A percentile compares a stretch with the other conserved stretches of the same genome.
Evolutionary conservation across 257 asterid genomes (phyloP).

Genomic region (Scutellaria baicalensis): DNA sequence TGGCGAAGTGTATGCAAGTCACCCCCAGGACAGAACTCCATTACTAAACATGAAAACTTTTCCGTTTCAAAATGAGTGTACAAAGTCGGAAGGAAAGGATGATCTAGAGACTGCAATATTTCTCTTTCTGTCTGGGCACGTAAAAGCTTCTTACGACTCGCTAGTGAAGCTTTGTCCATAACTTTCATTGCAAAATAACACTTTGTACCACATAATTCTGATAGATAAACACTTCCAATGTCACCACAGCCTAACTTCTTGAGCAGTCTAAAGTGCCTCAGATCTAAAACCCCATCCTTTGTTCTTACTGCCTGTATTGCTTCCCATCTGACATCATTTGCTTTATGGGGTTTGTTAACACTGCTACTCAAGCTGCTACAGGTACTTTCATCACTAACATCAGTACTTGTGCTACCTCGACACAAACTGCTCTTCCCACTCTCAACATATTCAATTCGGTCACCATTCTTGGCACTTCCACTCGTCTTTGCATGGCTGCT

Average conservation of each 20-base stretch:
- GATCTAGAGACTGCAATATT: slow-evolving; percentile 68
- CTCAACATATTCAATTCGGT: slow-evolving; percentile 49
- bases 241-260: slow-evolving; percentile 82
- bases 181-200: slow-evolving; percentile 81
- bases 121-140: slow-evolving; percentile 84
- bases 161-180: slow-evolving; percentile 72
- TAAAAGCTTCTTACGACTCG: slow-evolving; percentile 70
- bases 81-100: slow-evolving; percentile 69
- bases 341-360: slow-evolving; percentile 73
- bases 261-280: slow-evolving; percentile 69
- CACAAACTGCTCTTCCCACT: slow-evolving; percentile 87
- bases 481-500: slow-evolving; percentile 50
- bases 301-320: slow-evolving; percentile 61
- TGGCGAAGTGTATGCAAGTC: slow-evolving; percentile 77
- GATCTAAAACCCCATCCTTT: slow-evolving; percentile 61
- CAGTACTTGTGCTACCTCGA: slow-evolving; percentile 81
- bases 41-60: slow-evolving; percentile 72
- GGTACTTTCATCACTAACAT: slow-evolving; percentile 64
- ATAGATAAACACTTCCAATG: slow-evolving; percentile 72
- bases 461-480: slow-evolving; percentile 49
- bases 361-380: slow-evolving; percentile 74
- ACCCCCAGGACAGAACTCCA: slow-evolving; percentile 91
- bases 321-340: slow-evolving; percentile 73
- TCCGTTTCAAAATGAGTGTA: slow-evolving; percentile 71
- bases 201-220: slow-evolving; percentile 70